Base-by-base conservation (phyloP, 371 early-diverging fungal genomes). In the Phascolomyces articulosus region DNA sequence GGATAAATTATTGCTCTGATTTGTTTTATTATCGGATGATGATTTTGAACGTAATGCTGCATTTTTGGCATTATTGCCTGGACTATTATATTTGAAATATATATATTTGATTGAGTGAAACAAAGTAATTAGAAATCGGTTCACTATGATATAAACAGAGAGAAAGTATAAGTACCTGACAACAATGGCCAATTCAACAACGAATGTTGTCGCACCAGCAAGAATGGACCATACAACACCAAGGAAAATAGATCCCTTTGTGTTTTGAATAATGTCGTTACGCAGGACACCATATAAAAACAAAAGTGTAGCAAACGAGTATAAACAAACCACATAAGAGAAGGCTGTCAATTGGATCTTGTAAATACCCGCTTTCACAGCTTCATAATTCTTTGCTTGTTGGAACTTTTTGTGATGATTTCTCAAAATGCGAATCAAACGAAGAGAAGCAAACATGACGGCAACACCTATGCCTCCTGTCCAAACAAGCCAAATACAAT, bases 21-120 rank as follows among this genome's bases (percentile, higher is more conserved):
- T n/a, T 44, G 44, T 44, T 44, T 44, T 44, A n/a, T 44, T 44
- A 44, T 44, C 44, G 8, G 44, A 44, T 44, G 44, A 44, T n/a
- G 44, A 44, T n/a, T n/a, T 44, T 11, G 34, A n/a, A n/a, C 38
- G 9, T 2, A 27, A 27, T 11, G 44, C 44, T 18, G 44, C 44
- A 44, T 44, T 44, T 2, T 16, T 34, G 2, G 34, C 8, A 4
- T 44, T 1, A 18, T 1, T 44, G 44, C 7, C 2, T 4, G 44
- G 44, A 44, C 44, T 44, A 44, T 44, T 13, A 38, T 13, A 38
- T 38, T 38, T 38, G 38, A 6, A 38, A 9, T 38, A 3, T 18
- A 44, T 0, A n/a, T n/a, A 44, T 44, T n/a, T n/a, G n/a, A n/a
- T n/a, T n/a, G n/a, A n/a, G n/a, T n/a, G n/a, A n/a, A n/a, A n/a